Base-by-base conservation (phyloP, 2,329 filamentous ascomycete genomes). In the Aschersonia sp. region DNA sequence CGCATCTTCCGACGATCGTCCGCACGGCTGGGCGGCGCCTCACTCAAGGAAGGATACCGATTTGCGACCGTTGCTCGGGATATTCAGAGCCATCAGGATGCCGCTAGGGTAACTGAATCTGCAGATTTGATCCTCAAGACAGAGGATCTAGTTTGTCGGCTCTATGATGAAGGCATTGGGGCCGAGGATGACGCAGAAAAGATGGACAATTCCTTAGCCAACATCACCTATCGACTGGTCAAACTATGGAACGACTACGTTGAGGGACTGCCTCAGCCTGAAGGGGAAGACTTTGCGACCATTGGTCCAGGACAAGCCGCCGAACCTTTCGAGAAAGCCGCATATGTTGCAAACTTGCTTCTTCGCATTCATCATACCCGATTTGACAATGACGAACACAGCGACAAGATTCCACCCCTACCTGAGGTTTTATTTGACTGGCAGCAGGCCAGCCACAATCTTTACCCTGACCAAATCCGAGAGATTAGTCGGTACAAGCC, bases 351-450 rank as follows among this genome's bases (percentile, higher is more conserved):
- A 12, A 79, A 79, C 32, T 70, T 95, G 30, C 72, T 94, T 39
- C 73, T 97, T 39, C 80, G 80, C 51, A 76, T 95, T 48, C 83
- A 89, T 55, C 87, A 95, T 63, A 74, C 73, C 8, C 68, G 74
- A 11, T 70, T 70, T 50, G 57, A 65, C 12, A 61, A 54, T 39
- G 58, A 66, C 29, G 58, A 56, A 9, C 63, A 63, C 32, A 60
- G 66, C 7, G 63, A 62, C 32, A 66, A 68, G 54, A 59, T 61
- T 1, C 70, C 71, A 2, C 74, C 85, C 0, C 69, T 94, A 14
- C 87, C 90, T 1, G 81, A 83, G 58, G 75, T 88, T 12, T 68
- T 97, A 11, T 80, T 95, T 51, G 76, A 85, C 56, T 97, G 90
- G 90, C 71, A 94, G 53, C 75, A 85, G 47, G 71, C 73, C 12